Evolutionary conservation across 2,329 filamentous ascomycete genomes (phyloP).

Genomic region (Thermoascus crustaceus): DNA sequence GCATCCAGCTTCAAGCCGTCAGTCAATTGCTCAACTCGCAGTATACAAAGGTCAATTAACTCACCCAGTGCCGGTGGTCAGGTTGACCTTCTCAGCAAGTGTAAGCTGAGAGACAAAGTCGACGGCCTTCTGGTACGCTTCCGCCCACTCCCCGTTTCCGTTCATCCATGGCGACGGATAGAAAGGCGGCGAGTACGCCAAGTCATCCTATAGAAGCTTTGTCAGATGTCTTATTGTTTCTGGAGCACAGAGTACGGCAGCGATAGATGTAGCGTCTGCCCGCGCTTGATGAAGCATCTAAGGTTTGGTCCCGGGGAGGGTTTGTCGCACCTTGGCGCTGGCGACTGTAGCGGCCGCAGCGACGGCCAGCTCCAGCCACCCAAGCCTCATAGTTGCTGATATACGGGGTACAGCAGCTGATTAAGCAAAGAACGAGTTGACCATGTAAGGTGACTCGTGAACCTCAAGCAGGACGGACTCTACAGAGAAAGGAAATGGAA

Average conservation of each 20-base stretch:
- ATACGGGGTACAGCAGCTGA: not conserved
- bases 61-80: slow-evolving; percentile 83
- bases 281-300: slow-evolving; percentile 5
- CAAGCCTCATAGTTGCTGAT: slow-evolving; percentile 25
- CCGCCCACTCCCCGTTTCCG: slow-evolving; percentile 63
- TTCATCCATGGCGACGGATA: slow-evolving; percentile 88
- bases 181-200: slow-evolving; percentile 51
- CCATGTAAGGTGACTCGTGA: not conserved
- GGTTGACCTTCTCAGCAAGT: slow-evolving; percentile 81
- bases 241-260: not conserved
- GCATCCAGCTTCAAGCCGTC: slow-evolving; percentile 47
- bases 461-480: not conserved
- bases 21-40: slow-evolving; percentile 6
- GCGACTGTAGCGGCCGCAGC: slow-evolving; percentile 24
- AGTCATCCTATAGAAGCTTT: slow-evolving; percentile 10
- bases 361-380: slow-evolving; percentile 25
- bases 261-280: slow-evolving; percentile 1
- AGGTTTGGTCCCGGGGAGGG: not conserved
- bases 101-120: slow-evolving; percentile 77
- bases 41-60: slow-evolving; percentile 19
- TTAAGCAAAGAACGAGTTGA: not conserved
- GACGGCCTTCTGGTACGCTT: slow-evolving; percentile 66
- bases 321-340: slow-evolving; percentile 22
- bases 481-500: not conserved
- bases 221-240: slow-evolving; percentile 1